Evolutionary conservation across 495 filamentous ascomycete genomes (phyloP).

Genomic region (Extremus antarcticus): DNA sequence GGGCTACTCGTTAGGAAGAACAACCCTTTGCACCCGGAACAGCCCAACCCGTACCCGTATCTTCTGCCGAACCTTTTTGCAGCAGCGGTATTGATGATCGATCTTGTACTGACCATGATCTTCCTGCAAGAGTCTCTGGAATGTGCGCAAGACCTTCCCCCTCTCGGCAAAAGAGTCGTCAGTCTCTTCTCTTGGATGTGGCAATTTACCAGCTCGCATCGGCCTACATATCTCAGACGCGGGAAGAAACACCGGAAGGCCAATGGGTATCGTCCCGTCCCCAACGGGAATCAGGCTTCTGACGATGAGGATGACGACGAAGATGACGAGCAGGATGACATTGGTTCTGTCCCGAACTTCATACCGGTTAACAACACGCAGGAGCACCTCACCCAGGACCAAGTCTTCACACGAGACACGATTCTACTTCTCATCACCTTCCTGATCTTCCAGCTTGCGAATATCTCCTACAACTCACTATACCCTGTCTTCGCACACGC

Average conservation of each 20-base stretch:
- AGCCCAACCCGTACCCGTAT: conserved; percentile 62
- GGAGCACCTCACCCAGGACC: conserved; percentile 23
- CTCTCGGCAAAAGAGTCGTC: conserved; percentile 45
- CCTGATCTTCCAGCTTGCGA: conserved; percentile 77
- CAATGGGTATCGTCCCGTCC: conserved; percentile 3
- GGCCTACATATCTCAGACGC: conserved; percentile 48
- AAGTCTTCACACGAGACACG: conserved; percentile 64
- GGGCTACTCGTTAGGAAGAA: conserved; percentile 59
- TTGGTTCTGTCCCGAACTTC: neutral
- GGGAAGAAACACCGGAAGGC: conserved; percentile 1
- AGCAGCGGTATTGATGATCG: conserved; percentile 57
- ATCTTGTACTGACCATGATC: conserved; percentile 58
- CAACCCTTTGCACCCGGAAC: conserved; percentile 41
- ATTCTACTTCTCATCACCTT: conserved; percentile 70
- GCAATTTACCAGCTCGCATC: conserved; percentile 55
- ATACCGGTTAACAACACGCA: conserved; percentile 16
- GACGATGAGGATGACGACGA: conserved; percentile 30
- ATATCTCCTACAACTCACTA: conserved; percentile 80
- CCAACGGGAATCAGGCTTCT: conserved; percentile 10
- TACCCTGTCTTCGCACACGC: conserved; percentile 85
- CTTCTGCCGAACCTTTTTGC: conserved; percentile 71
- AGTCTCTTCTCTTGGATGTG: conserved; percentile 59
- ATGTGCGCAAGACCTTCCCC: conserved; percentile 53
- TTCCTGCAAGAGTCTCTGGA: conserved; percentile 87
- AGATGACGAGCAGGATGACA: conserved; percentile 28